A percentile compares a stretch with the other conserved stretches of the same genome.
Evolutionary conservation across 768 basidiomycete genomes (phyloP).

Genomic region (Podaxis mareebaensis): DNA sequence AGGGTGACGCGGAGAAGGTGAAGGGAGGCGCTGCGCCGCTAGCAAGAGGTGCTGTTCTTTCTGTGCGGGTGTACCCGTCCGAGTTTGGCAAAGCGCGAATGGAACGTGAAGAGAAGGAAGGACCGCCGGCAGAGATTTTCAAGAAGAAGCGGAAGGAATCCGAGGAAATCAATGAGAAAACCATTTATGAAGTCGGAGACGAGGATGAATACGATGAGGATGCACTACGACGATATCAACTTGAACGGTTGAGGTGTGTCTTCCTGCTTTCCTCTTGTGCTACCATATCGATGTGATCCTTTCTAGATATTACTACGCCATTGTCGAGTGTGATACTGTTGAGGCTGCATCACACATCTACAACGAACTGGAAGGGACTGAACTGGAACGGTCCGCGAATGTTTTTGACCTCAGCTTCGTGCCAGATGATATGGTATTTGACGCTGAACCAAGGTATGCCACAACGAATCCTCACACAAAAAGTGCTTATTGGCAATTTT

Average conservation of each 20-base stretch:
- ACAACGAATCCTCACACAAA: neutral
- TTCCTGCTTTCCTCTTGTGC: neutral
- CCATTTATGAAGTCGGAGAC: conserved; percentile 63
- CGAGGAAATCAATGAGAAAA: conserved; percentile 64
- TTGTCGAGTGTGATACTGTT: conserved; percentile 83
- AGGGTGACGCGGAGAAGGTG: conserved; percentile 19
- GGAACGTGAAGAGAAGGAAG: conserved; percentile 84
- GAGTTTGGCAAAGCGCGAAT: conserved; percentile 90
- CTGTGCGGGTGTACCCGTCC: conserved; percentile 87
- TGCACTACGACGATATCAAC: conserved; percentile 85
- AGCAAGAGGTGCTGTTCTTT: conserved; percentile 66
- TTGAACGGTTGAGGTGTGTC: conserved; percentile 85
- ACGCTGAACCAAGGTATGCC: conserved; percentile 68
- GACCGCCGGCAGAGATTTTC: conserved; percentile 87
- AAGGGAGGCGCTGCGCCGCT: conserved; percentile 26
- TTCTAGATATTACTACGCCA: conserved; percentile 90
- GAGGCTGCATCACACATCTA: conserved; percentile 80
- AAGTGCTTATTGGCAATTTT: neutral
- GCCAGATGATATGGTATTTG: conserved; percentile 86
- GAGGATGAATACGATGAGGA: conserved; percentile 87
- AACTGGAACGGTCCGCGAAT: conserved; percentile 96
- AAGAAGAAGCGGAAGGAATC: conserved; percentile 43
- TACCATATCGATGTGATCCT: neutral
- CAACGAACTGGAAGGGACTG: conserved; percentile 88
- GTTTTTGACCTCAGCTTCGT: conserved; percentile 95